Base-by-base conservation (phyloP, 2,329 filamentous ascomycete species). In the Microdochium bolleyi region DNA sequence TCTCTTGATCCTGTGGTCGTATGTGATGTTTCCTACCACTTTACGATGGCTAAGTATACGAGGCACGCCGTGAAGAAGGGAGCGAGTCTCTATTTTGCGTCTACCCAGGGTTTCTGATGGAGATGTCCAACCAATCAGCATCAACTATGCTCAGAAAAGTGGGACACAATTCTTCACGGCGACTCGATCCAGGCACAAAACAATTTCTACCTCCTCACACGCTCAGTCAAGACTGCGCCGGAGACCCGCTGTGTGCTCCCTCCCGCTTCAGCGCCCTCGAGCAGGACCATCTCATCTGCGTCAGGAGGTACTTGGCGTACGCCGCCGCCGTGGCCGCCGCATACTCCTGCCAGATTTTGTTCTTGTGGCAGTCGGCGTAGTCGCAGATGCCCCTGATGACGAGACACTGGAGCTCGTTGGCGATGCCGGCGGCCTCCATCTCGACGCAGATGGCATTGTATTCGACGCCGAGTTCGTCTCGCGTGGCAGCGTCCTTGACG, bases 381-480 rank as follows among this genome's bases (percentile, higher is more conserved):
- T 60, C 58, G 49, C 57, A 58, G 46, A 60, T 56, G 24, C 58
- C 57, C 3, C 54, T 52, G 41, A 60, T 57, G 46, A 59, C 56
- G 16, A 57, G 41, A 34, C 55, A 56, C 30, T 38, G 24, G 3
- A 30, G 24, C 25, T 49, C 48, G 48, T 49, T 49, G 24, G 25
- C 25, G 14, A 49, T 30, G 25, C 41, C 49, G 3, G 46, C 49
- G 16, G 41, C 48, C 41, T 53, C 38, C 32, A 48, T 37, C 24
- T 53, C 51, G 30, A 51, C 19, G 24, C 50, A 51, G 38, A 48
- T 13, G 25, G 25, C 25, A 19, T n/a, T n/a, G 24, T 22, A 22
- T 5, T 3, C 11, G 10, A 7, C 1, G 16, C 24, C 38, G 2
- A 49, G 21, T 8, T n/a, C 14, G 41, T 52, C 50, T 4, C 50